Evolutionary conservation across 2,329 filamentous ascomycete genomes (phyloP), one percentile per base, ranked within the genome.

Genomic region (Colletotrichum nymphaeae): DNA sequence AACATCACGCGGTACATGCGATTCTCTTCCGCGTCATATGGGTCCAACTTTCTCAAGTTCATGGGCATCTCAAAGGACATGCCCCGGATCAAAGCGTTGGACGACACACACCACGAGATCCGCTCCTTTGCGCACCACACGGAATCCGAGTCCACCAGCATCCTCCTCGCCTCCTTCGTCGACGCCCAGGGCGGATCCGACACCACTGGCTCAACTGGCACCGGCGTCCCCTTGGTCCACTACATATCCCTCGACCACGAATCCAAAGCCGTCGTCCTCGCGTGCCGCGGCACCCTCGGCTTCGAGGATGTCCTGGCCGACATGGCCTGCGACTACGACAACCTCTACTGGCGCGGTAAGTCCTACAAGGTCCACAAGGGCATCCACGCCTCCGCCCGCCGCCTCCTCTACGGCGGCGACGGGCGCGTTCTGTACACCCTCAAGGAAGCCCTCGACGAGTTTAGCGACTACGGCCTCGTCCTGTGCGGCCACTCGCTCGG

Each of bases 251-350:
- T 94, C 0, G 93, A 94, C 76, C 91, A 93, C 77, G 90, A 92
- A 64, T 92, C 92, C 1, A 92, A 91, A 77, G 92, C 93, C 0
- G 90, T 94, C 0, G 92, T 94, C 0, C 84, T 94, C n/a, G 91
- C 92, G 1, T 93, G 93, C 63, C 88, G 93, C 49, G 93, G 93
- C 1, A 94, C 93, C 0, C 85, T 93, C 52, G 93, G 93, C 0
- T 94, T 94, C 73, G 92, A 94, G 77, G 93, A 94, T 78, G 89
- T 94, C 28, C 83, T 94, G 46, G 92, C 92, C 0, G 93, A 94
- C 77, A 90, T 94, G 88, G 92, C 92, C 35, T 94, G 92, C 80
- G 92, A 93, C 59, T 94, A 94, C 75, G 92, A 93, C 76, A 87
- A 91, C 67, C 82, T 93, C 11, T 74, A 84, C 5, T 92, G 93